These are phyloP conservation scores for Xylaria sp. DNA, from an alignment of 495 filamentous ascomycete genomes.

Conservation along the genomic window DNA sequence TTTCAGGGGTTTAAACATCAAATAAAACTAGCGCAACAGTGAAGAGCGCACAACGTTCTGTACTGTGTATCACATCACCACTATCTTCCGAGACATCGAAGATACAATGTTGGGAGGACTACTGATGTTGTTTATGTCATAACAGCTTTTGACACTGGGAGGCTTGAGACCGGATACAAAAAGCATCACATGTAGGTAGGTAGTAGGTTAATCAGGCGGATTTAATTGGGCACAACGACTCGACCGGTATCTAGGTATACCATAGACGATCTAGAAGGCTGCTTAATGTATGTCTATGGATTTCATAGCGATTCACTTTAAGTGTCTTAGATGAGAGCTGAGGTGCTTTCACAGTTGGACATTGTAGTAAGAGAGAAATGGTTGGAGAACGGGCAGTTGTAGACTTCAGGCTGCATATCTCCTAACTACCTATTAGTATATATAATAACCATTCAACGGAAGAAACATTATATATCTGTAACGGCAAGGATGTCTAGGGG, in stretches of 20 bases:
- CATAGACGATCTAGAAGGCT: background rate
- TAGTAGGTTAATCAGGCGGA: background rate
- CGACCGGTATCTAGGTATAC: background rate
- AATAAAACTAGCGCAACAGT: slow-evolving; percentile 1
- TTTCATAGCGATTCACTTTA: background rate
- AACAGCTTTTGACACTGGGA: background rate
- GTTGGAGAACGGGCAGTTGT: background rate
- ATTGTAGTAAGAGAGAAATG: background rate
- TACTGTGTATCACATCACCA: background rate
- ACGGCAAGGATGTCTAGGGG: background rate
- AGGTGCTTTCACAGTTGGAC: background rate
- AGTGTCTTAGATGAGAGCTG: background rate
- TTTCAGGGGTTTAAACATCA: background rate
- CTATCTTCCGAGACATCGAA: background rate
- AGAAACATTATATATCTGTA: background rate
- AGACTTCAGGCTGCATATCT: background rate
- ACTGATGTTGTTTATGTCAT: background rate
- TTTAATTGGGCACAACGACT: background rate
- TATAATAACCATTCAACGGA: background rate
- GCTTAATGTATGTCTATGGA: too few relatives aligned
- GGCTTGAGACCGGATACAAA: background rate
- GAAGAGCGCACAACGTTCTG: background rate
- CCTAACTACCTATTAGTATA: background rate
- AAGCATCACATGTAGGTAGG: background rate
- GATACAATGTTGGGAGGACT: background rate